Evolutionary conservation across 768 basidiomycete genomes (phyloP).

Genomic region (Ramaria rubella): DNA sequence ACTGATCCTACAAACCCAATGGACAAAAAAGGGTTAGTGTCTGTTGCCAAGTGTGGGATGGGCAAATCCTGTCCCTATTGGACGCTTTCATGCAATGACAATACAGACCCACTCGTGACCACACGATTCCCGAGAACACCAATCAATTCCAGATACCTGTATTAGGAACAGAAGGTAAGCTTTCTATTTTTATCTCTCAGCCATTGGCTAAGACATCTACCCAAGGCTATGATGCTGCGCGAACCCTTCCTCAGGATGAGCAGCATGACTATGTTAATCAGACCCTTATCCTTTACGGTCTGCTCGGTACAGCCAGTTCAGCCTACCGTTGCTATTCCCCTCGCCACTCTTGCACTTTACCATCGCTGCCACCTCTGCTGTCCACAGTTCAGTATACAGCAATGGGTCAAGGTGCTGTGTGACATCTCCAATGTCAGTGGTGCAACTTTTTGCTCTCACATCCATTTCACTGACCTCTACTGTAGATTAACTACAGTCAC

Average conservation of each 20-base stretch:
- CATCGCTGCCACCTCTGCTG: not conserved
- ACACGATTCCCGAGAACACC: not conserved
- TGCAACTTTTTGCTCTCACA: too few relatives aligned
- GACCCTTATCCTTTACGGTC: not conserved
- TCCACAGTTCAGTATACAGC: conserved; percentile 10
- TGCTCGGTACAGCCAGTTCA: not conserved
- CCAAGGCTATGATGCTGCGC: not conserved
- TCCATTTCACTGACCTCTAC: not conserved
- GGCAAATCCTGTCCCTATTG: not conserved
- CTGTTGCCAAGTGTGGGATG: not conserved
- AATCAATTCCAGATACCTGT: not conserved
- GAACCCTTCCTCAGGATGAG: not conserved
- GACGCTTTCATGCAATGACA: not conserved
- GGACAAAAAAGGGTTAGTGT: not conserved
- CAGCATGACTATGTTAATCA: not conserved
- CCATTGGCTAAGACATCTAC: not conserved
- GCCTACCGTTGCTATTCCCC: not conserved
- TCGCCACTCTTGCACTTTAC: not conserved
- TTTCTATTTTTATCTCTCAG: not conserved
- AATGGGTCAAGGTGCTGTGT: conserved; percentile 22
- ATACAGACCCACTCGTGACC: not conserved
- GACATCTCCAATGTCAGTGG: conserved; percentile 19
- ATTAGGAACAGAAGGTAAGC: not conserved
- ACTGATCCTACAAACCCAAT: not conserved
- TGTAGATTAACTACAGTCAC: not conserved